Conservation (phyloP, 495 filamentous ascomycete genomes). For the Pseudomonodictys pantanalensis region DNA sequence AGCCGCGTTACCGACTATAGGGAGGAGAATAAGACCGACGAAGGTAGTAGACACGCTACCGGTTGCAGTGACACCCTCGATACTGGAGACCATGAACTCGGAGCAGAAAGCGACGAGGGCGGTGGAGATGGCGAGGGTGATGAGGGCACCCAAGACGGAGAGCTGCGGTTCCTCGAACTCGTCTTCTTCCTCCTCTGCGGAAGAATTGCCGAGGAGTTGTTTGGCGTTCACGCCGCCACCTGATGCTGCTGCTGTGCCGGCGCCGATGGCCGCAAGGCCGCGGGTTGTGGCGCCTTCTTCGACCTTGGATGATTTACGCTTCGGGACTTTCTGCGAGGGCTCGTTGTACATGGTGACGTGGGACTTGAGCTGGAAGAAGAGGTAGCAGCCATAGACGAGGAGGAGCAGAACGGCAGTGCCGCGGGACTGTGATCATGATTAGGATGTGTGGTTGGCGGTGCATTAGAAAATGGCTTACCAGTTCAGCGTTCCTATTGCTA, state of each 20-base stretch:
- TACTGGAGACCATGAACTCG: constrained; percentile 83
- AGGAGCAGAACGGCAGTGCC: constrained; percentile 34
- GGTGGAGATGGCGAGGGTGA: constrained; percentile 68
- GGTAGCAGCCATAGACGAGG: constrained; percentile 33
- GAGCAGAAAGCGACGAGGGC: constrained; percentile 82
- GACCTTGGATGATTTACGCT: constrained; percentile 44
- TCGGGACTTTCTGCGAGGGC: constrained; percentile 66
- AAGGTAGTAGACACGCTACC: constrained; percentile 77
- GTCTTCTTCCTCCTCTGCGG: constrained; percentile 54
- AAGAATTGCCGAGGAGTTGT: constrained; percentile 43
- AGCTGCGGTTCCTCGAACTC: constrained; percentile 69
- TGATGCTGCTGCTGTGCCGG: constrained; percentile 46
- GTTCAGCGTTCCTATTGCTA: constrained; percentile 40
- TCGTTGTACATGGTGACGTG: constrained; percentile 39
- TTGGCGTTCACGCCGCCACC: constrained; percentile 47
- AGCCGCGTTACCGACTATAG: constrained; percentile 95
- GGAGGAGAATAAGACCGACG: constrained; percentile 91
- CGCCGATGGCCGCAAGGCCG: constrained; percentile 60
- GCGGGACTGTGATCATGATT: constrained; percentile 48
- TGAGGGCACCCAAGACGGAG: constrained; percentile 63
- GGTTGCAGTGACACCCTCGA: constrained; percentile 60
- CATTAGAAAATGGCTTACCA: constrained; percentile 4
- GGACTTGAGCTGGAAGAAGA: constrained; percentile 35
- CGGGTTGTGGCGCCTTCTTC: constrained; percentile 59
- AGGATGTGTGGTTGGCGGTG: constrained; percentile 59